Evolutionary conservation across 306 rosid genomes (phyloP).

Genomic region (Dalbergia cultrata): DNA sequence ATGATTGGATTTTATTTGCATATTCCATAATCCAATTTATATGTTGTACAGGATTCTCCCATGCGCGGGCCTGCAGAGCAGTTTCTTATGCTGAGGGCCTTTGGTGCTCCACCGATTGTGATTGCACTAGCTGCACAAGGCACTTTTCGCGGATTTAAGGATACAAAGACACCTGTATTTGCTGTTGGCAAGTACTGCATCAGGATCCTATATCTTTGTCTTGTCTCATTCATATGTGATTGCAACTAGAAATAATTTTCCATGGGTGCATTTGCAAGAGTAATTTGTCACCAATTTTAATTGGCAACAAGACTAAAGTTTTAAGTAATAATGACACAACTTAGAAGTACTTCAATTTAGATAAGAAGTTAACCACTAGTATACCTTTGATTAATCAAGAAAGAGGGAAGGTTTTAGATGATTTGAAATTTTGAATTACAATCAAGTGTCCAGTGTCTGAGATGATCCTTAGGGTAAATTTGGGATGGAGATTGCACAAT

Average conservation of each 20-base stretch:
- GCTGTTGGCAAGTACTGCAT: slow-evolving; percentile 79
- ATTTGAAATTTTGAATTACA: slow-evolving; percentile 30
- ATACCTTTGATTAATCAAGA: slow-evolving; percentile 1
- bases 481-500: slow-evolving; percentile 23
- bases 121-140: slow-evolving; percentile 97
- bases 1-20: slow-evolving; percentile 1
- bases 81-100: slow-evolving; percentile 86
- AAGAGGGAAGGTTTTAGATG: not conserved
- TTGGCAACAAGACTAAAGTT: not conserved
- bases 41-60: slow-evolving; percentile 78
- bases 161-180: slow-evolving; percentile 89
- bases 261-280: not conserved
- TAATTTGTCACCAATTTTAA: slow-evolving; percentile 38
- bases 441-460: slow-evolving; percentile 6
- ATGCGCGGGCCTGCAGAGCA: slow-evolving; percentile 87
- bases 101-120: slow-evolving; percentile 91
- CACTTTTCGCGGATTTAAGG: slow-evolving; percentile 92
- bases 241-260: not conserved
- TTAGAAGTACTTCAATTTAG: slow-evolving; percentile 35
- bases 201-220: slow-evolving; percentile 38
- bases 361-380: slow-evolving; percentile 22
- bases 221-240: slow-evolving; percentile 17
- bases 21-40: slow-evolving; percentile 32
- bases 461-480: slow-evolving; percentile 1
- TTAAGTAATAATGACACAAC: slow-evolving; percentile 5